Evolutionary conservation across 345 rosid species (phyloP), one percentile per base, ranked within the genome.

Genomic region (Dipteronia sinensis): DNA sequence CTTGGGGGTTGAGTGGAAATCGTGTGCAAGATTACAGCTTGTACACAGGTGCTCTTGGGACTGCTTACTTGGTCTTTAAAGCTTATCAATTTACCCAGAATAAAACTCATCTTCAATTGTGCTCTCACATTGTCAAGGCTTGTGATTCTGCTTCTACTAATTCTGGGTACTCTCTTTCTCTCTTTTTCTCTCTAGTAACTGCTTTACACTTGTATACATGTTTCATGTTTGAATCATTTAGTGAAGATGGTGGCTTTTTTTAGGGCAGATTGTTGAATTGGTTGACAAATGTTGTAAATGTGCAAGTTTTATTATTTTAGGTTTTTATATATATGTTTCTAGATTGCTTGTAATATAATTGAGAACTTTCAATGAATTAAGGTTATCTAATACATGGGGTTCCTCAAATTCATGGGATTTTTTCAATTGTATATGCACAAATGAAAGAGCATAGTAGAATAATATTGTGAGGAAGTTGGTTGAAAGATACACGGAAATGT

Each of bases 21-120:
- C 81, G 88, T 19, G 85, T 91, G 76, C 77, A 82, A 67, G 93
- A 91, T 79, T 80, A 82, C 73, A 86, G 84, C 70, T 29, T 88
- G 76, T 91, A 91, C 46, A 83, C 90, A 0, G 96, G 96, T 29
- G 85, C 83, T 34, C 84, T 90, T 3, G 93, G 96, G 80, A 88
- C 93, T 11, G 96, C 91, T 76, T 90, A 65, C 77, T 82, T 91
- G 83, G 82, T 85, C 58, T 88, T 90, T 73, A 85, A 86, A 79
- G 86, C 90, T 69, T 87, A 81, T 80, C 84, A 77, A 76, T 78
- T 85, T 72, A 86, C 90, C 79, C 82, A 74, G 75, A 86, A 83
- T 75, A 74, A 80, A 69, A 76, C 62, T 72, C 91, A 92, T 84
- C 92, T 90, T 83, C 80, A 78, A 34, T 49, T 86, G 71, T 87